Percentiles rank a stretch among this genome's conserved stretches.
These are phyloP conservation scores for Lotmaria passim DNA, from an alignment of 208 protist species.

Conservation along the genomic window DNA sequence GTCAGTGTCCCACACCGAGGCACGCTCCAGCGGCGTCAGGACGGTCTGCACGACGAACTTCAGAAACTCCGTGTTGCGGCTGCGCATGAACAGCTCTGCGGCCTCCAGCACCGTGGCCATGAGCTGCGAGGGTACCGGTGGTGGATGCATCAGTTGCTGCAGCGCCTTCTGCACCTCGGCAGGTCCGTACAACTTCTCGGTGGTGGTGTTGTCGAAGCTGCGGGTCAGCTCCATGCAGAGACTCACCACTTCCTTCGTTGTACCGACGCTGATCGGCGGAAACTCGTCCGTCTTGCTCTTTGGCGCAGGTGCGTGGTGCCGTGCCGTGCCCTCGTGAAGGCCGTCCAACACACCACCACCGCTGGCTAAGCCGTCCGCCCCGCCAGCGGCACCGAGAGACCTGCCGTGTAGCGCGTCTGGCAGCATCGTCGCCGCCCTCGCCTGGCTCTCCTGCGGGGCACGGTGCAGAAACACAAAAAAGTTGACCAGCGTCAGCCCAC, in stretches of 20 bases:
- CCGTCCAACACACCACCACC: slow-evolving; percentile 24
- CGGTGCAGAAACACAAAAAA: slow-evolving; percentile 74
- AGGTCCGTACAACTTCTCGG: slow-evolving; percentile 57
- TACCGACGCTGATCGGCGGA: slow-evolving; percentile 59
- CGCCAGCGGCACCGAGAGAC: neutral
- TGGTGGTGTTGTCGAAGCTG: slow-evolving; percentile 52
- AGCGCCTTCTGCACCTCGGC: slow-evolving; percentile 63
- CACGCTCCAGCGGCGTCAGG: slow-evolving; percentile 61
- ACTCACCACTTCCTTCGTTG: slow-evolving; percentile 64
- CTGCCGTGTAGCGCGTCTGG: slow-evolving; percentile 5
- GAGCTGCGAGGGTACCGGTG: slow-evolving; percentile 74
- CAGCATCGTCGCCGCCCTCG: slow-evolving; percentile 5
- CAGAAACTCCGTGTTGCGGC: slow-evolving; percentile 48
- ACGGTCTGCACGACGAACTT: slow-evolving; percentile 61
- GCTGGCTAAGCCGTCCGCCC: neutral
- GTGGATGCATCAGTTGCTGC: slow-evolving; percentile 51
- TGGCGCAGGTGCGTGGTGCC: neutral
- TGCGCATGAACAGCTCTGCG: slow-evolving; percentile 34
- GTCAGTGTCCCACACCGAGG: slow-evolving; percentile 62
- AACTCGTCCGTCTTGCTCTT: slow-evolving; percentile 16
- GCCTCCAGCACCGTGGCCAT: slow-evolving; percentile 78
- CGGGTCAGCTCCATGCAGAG: slow-evolving; percentile 67
- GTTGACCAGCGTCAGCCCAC: slow-evolving; percentile 65
- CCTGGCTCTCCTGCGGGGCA: slow-evolving; percentile 48
- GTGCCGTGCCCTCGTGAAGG: slow-evolving; percentile 17